These are phyloP conservation scores for Cordyceps militaris DNA, from an alignment of 2,329 filamentous ascomycete genomes.

Conservation along the genomic window DNA sequence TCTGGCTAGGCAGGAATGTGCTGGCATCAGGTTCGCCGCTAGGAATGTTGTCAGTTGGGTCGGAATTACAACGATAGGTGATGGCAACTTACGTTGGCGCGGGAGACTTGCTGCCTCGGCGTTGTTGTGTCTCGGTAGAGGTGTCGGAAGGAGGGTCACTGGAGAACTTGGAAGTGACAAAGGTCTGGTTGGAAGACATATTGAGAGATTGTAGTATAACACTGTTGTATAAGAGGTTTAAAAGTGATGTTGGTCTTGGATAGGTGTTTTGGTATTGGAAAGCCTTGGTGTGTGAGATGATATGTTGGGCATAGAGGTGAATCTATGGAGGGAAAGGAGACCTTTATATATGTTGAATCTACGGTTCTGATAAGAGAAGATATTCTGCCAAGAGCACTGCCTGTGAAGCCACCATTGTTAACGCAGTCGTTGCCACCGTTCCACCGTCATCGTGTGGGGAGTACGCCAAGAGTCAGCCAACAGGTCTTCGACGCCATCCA, in stretches of 20 bases:
- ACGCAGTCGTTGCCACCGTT: not conserved
- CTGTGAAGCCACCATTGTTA: not conserved
- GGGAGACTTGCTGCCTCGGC: not conserved
- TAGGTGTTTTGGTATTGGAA: not conserved
- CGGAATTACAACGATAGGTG: not conserved
- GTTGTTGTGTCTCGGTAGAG: not conserved
- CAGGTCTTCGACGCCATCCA: not conserved
- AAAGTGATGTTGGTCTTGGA: not conserved
- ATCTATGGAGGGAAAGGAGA: not conserved
- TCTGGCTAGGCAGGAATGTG: not conserved
- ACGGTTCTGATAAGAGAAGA: not conserved
- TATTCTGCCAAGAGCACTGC: not conserved
- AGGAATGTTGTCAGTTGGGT: not conserved
- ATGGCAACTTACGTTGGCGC: not conserved
- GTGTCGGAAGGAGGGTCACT: no score
- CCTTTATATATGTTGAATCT: not conserved
- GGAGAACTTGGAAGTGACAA: not conserved
- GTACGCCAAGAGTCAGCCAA: not conserved
- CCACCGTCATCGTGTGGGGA: conserved; percentile 8
- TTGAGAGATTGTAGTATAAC: not conserved
- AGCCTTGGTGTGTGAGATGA: not conserved
- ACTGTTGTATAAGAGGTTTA: not conserved
- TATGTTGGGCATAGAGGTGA: not conserved
- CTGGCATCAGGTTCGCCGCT: conserved; percentile 1
- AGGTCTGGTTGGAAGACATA: not conserved